Conservation (phyloP, 1,284 basidiomycete genomes). For the Sanghuangporus weigelae region DNA sequence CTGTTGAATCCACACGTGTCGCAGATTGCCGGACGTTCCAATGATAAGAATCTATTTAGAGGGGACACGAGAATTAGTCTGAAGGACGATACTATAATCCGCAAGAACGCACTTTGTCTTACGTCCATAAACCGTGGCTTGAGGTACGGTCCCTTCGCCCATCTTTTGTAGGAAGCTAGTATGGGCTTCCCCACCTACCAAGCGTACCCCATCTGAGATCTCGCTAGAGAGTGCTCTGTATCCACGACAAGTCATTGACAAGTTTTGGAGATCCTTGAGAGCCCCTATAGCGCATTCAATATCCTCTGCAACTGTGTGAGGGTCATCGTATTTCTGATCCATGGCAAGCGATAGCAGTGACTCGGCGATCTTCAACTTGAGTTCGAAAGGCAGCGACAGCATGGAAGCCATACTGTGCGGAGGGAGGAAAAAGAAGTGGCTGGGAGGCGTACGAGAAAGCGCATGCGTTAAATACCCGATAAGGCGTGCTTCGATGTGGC, state of each 20-base stretch:
- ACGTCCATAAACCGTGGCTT: background rate
- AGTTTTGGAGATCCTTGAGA: background rate
- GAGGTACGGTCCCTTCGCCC: background rate
- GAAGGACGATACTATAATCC: background rate
- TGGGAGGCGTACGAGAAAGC: too few species aligned
- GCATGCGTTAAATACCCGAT: too few species aligned
- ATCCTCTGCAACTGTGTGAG: background rate
- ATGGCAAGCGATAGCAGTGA: background rate
- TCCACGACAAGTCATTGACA: background rate
- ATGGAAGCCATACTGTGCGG: background rate
- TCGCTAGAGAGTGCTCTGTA: background rate
- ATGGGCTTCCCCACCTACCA: background rate
- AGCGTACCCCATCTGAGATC: background rate
- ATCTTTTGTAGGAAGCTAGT: background rate
- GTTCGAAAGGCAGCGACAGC: background rate
- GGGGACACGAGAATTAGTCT: background rate
- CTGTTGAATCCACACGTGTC: background rate
- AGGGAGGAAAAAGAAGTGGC: background rate
- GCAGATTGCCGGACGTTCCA: background rate
- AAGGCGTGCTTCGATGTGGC: too few species aligned
- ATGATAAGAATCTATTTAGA: background rate
- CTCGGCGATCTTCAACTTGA: background rate
- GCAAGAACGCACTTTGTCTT: background rate
- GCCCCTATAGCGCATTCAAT: background rate
- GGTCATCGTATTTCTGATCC: background rate